Conservation (phyloP, 2,329 filamentous ascomycete species). For the Drechslera avenae region DNA sequence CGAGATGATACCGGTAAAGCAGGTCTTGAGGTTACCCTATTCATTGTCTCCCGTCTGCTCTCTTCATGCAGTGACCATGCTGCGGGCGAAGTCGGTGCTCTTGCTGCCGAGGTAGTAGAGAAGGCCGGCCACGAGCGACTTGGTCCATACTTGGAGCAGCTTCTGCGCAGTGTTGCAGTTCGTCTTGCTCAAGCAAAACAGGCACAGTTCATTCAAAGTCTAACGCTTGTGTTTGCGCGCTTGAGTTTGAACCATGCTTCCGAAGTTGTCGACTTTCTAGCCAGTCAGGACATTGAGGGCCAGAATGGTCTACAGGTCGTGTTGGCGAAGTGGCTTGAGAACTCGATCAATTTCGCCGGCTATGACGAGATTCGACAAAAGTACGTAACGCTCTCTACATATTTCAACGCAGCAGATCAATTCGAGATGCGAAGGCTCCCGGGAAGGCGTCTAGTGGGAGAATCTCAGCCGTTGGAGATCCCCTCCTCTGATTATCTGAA, state of each 20-base stretch:
- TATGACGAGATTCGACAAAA: conserved; percentile 98
- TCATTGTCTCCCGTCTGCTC: conserved; percentile 90
- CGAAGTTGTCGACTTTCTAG: conserved; percentile 91
- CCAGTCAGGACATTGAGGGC: conserved; percentile 78
- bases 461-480: background rate
- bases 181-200: conserved; percentile 82
- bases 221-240: conserved; percentile 93
- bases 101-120: conserved; percentile 93
- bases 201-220: conserved; percentile 89
- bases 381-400: conserved; percentile 57
- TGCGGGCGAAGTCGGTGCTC: conserved; percentile 91
- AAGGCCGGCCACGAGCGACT: conserved; percentile 91
- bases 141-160: conserved; percentile 85
- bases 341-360: conserved; percentile 95
- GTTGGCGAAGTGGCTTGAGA: conserved; percentile 93
- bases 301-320: conserved; percentile 88
- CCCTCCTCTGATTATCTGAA: background rate
- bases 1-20: conserved; percentile 76
- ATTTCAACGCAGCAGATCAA: too few species aligned
- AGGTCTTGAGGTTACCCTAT: conserved; percentile 84
- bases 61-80: conserved; percentile 84
- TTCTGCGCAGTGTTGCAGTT: conserved; percentile 85
- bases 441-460: too few species aligned
- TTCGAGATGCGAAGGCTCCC: too few species aligned
- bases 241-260: conserved; percentile 82